A percentile compares a stretch with the other conserved stretches of the same genome.
Conservation (phyloP, 768 basidiomycete species). For the Dictyophora rubrovolvata region DNA sequence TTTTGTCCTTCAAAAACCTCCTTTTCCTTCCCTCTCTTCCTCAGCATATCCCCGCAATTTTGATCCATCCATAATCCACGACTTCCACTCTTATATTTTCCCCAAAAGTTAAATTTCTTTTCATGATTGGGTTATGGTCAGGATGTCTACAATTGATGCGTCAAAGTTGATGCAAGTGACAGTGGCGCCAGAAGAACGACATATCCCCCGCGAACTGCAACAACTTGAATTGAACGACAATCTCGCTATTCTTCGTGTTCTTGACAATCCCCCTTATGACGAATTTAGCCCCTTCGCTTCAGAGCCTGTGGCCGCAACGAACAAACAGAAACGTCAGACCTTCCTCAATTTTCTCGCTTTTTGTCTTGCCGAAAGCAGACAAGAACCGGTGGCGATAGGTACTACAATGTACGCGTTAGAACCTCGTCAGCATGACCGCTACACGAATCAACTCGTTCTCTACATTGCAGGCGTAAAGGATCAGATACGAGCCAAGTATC, state of each 20-base stretch:
- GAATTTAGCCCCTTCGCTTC: slow-evolving; percentile 9
- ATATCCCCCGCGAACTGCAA: background rate
- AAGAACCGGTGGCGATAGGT: background rate
- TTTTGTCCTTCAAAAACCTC: background rate
- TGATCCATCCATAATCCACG: background rate
- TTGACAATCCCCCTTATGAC: slow-evolving; percentile 3
- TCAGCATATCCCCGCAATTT: background rate
- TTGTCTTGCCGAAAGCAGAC: background rate
- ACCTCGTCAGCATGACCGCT: background rate
- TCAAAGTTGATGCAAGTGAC: background rate
- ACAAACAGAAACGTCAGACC: background rate
- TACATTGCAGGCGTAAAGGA: slow-evolving; percentile 3
- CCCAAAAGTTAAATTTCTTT: background rate
- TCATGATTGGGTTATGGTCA: background rate
- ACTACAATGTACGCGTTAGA: background rate
- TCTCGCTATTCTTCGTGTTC: slow-evolving; percentile 5
- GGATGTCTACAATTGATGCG: background rate
- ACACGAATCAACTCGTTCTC: background rate
- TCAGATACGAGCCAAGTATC: background rate
- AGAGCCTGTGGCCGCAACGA: background rate
- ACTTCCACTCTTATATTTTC: background rate
- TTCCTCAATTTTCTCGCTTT: slow-evolving; percentile 8
- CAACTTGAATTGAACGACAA: slow-evolving; percentile 8
- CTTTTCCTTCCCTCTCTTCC: background rate
- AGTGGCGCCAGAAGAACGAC: background rate